phyloP scores from a whole-genome alignment of 768 basidiomycete genomes.

The Mycena galopus region DNA sequence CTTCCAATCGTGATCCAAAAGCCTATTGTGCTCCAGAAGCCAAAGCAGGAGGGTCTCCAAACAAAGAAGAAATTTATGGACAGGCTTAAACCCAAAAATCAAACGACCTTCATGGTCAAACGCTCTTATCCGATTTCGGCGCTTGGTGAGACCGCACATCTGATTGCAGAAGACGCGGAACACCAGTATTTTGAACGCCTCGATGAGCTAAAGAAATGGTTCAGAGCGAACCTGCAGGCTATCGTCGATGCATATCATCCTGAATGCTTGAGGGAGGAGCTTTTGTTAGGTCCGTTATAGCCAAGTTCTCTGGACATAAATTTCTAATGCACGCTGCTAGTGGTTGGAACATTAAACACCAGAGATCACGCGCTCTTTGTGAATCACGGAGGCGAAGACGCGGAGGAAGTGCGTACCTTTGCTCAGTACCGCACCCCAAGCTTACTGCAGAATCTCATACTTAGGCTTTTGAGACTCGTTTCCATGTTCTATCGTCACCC shows the following conservation, averaged over 20 bases:
- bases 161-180: constrained; percentile 62
- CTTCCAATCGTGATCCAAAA: not conserved
- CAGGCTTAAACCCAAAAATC: not conserved
- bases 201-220: constrained; percentile 61
- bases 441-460: not conserved
- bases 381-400: constrained; percentile 18
- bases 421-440: no score
- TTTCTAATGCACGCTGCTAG: constrained; percentile 39
- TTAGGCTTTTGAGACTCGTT: constrained; percentile 1
- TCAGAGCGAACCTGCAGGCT: constrained; percentile 59
- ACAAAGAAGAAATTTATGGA: not conserved
- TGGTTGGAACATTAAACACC: constrained; percentile 65
- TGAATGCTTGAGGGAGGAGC: constrained; percentile 50
- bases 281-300: constrained; percentile 45
- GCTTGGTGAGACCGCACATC: constrained; percentile 54
- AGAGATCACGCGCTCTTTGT: constrained; percentile 67
- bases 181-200: constrained; percentile 58
- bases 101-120: constrained; percentile 42
- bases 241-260: constrained; percentile 55
- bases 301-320: not conserved
- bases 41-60: not conserved
- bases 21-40: not conserved
- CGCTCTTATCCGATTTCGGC: constrained; percentile 13
- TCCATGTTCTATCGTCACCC: constrained; percentile 13
- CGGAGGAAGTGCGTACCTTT: constrained; percentile 16